phyloP scores from a whole-genome alignment of 1,284 basidiomycete species.

The Boletus chippewaensis region DNA sequence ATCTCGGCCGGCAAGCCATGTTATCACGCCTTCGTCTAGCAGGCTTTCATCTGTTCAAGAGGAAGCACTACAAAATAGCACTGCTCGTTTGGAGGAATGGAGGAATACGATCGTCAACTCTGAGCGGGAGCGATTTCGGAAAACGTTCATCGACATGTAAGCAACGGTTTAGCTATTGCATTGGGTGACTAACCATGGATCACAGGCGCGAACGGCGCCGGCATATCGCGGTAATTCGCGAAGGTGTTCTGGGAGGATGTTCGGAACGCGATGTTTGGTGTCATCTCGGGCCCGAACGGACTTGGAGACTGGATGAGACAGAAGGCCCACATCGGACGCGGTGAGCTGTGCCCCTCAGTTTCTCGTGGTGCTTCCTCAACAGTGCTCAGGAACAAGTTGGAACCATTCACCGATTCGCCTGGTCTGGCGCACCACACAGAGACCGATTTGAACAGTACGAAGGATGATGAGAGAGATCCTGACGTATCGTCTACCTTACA shows the following conservation, averaged over 20 bases:
- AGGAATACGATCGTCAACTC: conserved; percentile 55
- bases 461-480: conserved; percentile 10
- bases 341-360: conserved; percentile 33
- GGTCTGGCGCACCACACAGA: neutral
- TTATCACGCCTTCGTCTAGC: neutral
- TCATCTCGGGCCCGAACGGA: conserved; percentile 39
- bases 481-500: conserved; percentile 17
- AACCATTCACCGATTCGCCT: conserved; percentile 45
- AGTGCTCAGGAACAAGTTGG: conserved; percentile 59
- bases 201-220: conserved; percentile 64
- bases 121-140: conserved; percentile 64
- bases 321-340: conserved; percentile 82
- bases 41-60: conserved; percentile 35
- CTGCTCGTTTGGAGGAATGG: conserved; percentile 62
- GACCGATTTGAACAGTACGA: neutral
- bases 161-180: neutral
- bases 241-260: conserved; percentile 52
- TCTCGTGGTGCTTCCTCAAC: neutral
- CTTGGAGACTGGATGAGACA: conserved; percentile 81
- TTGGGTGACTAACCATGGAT: conserved; percentile 7
- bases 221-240: conserved; percentile 54
- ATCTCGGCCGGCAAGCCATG: neutral
- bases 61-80: conserved; percentile 53
- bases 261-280: conserved; percentile 81
- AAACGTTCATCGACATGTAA: conserved; percentile 64